Base-by-base conservation (phyloP, 2,329 filamentous ascomycete genomes). In the Pezicula radicicola region DNA sequence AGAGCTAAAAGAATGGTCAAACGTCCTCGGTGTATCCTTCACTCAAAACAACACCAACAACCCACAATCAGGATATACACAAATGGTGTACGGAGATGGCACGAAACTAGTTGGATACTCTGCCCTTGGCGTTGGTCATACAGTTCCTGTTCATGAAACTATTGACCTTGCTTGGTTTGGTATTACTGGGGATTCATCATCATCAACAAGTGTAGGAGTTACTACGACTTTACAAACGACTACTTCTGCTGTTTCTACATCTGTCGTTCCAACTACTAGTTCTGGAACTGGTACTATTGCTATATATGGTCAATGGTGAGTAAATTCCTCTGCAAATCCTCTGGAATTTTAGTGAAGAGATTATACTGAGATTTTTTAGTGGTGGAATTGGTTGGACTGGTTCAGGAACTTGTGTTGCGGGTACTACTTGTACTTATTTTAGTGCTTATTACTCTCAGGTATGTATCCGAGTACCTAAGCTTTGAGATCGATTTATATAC, bases 1-100 rank as follows among this genome's bases (percentile, higher is more conserved):
- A 62, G 69, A 69, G 12, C 59, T 75, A 52, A 75, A 75, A 66
- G 69, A 75, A 54, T 71, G 37, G 75, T 81, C 9, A 67, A 78
- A 19, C 72, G 72, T 15, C 43, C 54, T 75, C 49, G 46, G 12
- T 9, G 27, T 59, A 5, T 27, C 51, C n/a, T 64, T 60, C 12
- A 55, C 55, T 1, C 58, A 57, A 25, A 58, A 66, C n/a, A 52
- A 53, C 27, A 62, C 55, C 7, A 55, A 66, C 50, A 59, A 59
- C 27, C 64, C 66, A 5, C 53, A 60, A 7, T n/a, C 30, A 2
- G 58, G 57, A 4, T 72, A 68, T 42, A 69, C 67, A 16, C 55
- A 69, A 53, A 59, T 60, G 13, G 51, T 68, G 8, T 70, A 65
- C 36, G 65, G 68, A 1, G 66, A 69, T 49, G 67, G 66, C 2